These are phyloP conservation scores for Leccinum fallax DNA, from an alignment of 1,284 basidiomycete genomes.

Conservation along the genomic window DNA sequence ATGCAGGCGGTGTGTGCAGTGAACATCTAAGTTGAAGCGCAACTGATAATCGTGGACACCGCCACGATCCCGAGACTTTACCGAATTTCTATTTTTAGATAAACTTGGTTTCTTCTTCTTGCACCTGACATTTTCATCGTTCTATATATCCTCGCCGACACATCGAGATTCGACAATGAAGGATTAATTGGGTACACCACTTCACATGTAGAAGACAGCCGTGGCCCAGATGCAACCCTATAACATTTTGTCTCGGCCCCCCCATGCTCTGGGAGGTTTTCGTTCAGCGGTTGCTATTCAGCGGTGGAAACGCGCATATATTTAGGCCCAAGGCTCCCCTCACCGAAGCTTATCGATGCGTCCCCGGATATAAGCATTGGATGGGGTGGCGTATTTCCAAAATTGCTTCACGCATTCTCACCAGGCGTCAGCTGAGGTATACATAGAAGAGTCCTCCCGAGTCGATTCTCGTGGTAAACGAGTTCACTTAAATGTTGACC, in stretches of 20 bases:
- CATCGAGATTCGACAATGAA: no score
- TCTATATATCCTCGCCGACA: no score
- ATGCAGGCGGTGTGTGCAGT: no score
- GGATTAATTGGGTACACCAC: no score
- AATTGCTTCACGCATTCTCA: conserved; percentile 3
- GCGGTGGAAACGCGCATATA: conserved; percentile 56
- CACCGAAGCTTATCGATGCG: conserved; percentile 41
- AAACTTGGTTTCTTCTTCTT: no score
- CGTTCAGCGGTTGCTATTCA: conserved; percentile 61
- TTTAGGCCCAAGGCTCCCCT: conserved; percentile 19
- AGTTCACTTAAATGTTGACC: not conserved
- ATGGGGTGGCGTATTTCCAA: conserved; percentile 51
- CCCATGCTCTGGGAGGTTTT: not conserved
- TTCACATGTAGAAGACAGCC: not conserved
- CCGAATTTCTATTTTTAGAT: no score
- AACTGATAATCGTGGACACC: no score
- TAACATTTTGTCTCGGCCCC: not conserved
- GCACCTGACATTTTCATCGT: no score
- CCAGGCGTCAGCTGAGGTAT: not conserved
- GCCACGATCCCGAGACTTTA: no score
- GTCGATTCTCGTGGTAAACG: not conserved
- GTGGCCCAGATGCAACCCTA: not conserved
- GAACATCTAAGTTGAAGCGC: no score
- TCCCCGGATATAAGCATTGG: conserved; percentile 65
- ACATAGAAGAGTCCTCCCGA: not conserved